These are phyloP conservation scores for Hortaea sp. DNA, from an alignment of 2,329 filamentous ascomycete species.

Conservation along the genomic window DNA sequence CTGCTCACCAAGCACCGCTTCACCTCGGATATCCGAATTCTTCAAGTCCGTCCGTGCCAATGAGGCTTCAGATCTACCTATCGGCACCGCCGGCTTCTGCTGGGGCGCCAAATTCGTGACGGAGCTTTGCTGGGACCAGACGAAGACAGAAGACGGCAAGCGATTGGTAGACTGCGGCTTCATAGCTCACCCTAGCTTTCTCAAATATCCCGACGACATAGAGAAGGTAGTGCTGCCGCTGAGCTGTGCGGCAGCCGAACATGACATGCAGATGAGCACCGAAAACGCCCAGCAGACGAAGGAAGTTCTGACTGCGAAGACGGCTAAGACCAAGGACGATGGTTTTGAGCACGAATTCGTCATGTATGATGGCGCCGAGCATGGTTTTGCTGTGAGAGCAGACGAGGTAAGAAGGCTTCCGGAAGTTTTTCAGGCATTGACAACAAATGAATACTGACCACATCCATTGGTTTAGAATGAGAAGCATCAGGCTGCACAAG, in stretches of 20 bases:
- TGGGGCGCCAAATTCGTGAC: constrained; percentile 25
- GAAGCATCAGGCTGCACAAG: constrained; percentile 21
- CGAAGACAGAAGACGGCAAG: constrained; percentile 19
- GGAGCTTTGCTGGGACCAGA: constrained; percentile 23
- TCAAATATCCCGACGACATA: constrained; percentile 26
- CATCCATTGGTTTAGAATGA: constrained; percentile 18
- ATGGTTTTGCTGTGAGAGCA: constrained; percentile 26
- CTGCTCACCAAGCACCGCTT: constrained; percentile 13
- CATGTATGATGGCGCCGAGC: constrained; percentile 26
- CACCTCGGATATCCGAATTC: constrained; percentile 20
- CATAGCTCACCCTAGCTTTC: constrained; percentile 26
- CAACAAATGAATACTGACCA: too few species aligned
- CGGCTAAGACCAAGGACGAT: constrained; percentile 20
- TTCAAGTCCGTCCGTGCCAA: constrained; percentile 20
- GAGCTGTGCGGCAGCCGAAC: constrained; percentile 24
- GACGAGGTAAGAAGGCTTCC: background rate
- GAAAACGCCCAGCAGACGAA: constrained; percentile 24
- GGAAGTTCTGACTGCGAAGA: constrained; percentile 25
- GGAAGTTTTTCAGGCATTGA: background rate
- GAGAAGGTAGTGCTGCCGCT: constrained; percentile 25
- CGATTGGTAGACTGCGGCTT: constrained; percentile 25
- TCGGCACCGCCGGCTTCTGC: constrained; percentile 27
- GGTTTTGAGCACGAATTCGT: constrained; percentile 29
- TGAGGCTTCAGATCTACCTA: constrained; percentile 18
- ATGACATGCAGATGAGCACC: constrained; percentile 19